These are phyloP conservation scores for Syzygium grande DNA, from an alignment of 345 rosid genomes.

Conservation along the genomic window DNA sequence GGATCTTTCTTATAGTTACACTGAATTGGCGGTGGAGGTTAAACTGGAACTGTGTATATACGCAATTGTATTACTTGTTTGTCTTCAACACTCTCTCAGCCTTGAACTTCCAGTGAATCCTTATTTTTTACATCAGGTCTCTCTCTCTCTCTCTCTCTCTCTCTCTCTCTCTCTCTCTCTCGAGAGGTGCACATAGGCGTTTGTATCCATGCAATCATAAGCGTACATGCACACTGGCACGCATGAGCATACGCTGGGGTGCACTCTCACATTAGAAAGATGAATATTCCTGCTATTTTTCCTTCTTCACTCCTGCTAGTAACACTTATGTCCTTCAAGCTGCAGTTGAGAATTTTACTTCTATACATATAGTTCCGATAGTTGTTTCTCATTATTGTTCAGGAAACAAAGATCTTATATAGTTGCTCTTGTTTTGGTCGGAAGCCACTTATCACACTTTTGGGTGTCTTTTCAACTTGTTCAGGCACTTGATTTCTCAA, in stretches of 20 bases:
- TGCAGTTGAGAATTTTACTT: background rate
- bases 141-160: background rate
- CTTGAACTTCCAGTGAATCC: constrained; percentile 51
- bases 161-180: background rate
- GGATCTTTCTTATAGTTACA: constrained; percentile 51
- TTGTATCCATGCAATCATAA: background rate
- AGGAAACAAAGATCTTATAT: background rate
- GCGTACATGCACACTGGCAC: background rate
- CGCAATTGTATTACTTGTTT: constrained; percentile 54
- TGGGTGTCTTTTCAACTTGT: background rate
- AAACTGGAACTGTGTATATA: constrained; percentile 70
- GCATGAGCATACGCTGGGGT: background rate
- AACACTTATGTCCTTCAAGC: background rate
- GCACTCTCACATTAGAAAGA: background rate
- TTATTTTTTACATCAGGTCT: constrained; percentile 1
- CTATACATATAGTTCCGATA: background rate
- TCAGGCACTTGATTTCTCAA: background rate
- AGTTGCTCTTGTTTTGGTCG: background rate
- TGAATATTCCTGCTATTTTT: background rate
- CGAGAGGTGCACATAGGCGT: background rate
- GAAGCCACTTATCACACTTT: background rate
- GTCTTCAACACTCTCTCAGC: constrained; percentile 40
- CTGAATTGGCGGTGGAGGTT: constrained; percentile 45
- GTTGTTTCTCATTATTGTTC: background rate
- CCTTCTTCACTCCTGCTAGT: background rate